phyloP scores from a whole-genome alignment of 106 monocot species.

The Allium sativum region DNA sequence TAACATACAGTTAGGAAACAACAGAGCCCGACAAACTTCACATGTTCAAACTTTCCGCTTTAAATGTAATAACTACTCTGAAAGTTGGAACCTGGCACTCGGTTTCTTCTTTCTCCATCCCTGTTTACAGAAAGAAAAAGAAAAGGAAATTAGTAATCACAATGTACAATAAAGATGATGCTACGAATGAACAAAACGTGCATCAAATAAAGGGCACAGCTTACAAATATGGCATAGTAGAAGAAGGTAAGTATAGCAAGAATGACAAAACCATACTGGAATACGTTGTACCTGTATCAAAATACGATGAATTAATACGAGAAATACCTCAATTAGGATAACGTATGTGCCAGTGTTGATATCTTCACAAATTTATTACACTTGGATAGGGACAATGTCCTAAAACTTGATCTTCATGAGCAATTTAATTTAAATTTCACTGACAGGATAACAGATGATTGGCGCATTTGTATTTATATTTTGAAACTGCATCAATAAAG shows the following conservation, averaged over 20 bases:
- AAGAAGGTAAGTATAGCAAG: slow-evolving; percentile 65
- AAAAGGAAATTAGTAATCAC: neutral
- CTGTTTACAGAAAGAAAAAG: slow-evolving; percentile 18
- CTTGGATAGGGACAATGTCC: too few species aligned
- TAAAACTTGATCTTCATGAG: too few species aligned
- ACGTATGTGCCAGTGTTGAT: too few species aligned
- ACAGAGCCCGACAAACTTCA: too few species aligned
- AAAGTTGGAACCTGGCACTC: slow-evolving; percentile 62
- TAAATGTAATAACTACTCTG: slow-evolving; percentile 25
- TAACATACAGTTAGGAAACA: too few species aligned
- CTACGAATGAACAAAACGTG: neutral
- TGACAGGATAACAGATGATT: too few species aligned
- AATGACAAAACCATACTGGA: slow-evolving; percentile 74
- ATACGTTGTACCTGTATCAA: slow-evolving; percentile 79
- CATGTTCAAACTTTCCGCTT: neutral
- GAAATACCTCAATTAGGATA: neutral
- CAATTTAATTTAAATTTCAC: too few species aligned
- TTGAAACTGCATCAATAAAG: too few species aligned
- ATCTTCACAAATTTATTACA: too few species aligned
- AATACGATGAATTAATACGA: slow-evolving; percentile 1
- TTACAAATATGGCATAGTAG: slow-evolving; percentile 77
- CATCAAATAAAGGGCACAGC: slow-evolving; percentile 5
- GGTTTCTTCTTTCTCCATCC: slow-evolving; percentile 91
- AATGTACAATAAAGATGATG: neutral
- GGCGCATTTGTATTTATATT: too few species aligned